Evolutionary conservation across 2,329 filamentous ascomycete genomes (phyloP).

Genomic region (Monosporascus cannonballus): DNA sequence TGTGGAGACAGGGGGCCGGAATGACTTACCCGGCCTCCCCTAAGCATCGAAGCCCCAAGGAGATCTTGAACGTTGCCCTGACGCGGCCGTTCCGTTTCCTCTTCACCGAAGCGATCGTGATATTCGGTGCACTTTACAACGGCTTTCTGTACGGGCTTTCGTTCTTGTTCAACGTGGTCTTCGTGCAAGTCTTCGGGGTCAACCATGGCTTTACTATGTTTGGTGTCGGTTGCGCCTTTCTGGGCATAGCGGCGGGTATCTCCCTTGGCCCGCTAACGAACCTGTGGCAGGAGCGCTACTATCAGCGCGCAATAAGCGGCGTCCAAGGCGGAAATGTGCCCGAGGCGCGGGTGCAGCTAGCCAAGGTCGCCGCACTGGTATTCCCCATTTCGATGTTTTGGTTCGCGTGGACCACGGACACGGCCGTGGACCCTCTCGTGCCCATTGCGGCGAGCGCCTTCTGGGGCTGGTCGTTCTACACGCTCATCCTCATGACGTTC

Average conservation of each 20-base stretch:
- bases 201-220: conserved; percentile 32
- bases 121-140: conserved; percentile 41
- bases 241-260: conserved; percentile 31
- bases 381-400: conserved; percentile 28
- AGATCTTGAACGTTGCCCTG: conserved; percentile 35
- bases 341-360: conserved; percentile 35
- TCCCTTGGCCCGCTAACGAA: conserved; percentile 36
- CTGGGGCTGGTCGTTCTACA: conserved; percentile 45
- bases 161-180: conserved; percentile 44
- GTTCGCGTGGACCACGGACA: conserved; percentile 29
- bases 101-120: conserved; percentile 39
- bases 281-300: conserved; percentile 36
- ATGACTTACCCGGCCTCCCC: conserved; percentile 24
- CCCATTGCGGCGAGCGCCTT: conserved; percentile 42
- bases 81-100: conserved; percentile 41
- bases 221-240: conserved; percentile 33
- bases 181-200: conserved; percentile 40
- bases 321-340: conserved; percentile 29
- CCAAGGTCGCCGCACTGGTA: conserved; percentile 31
- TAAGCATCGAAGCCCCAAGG: conserved; percentile 27
- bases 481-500: conserved; percentile 42
- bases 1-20: conserved; percentile 16
- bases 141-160: conserved; percentile 42
- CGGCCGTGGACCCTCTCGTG: conserved; percentile 33
- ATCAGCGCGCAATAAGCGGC: conserved; percentile 26